These are phyloP conservation scores for Akanthomyces dipterigenus DNA, from an alignment of 2,329 filamentous ascomycete genomes.

Conservation along the genomic window DNA sequence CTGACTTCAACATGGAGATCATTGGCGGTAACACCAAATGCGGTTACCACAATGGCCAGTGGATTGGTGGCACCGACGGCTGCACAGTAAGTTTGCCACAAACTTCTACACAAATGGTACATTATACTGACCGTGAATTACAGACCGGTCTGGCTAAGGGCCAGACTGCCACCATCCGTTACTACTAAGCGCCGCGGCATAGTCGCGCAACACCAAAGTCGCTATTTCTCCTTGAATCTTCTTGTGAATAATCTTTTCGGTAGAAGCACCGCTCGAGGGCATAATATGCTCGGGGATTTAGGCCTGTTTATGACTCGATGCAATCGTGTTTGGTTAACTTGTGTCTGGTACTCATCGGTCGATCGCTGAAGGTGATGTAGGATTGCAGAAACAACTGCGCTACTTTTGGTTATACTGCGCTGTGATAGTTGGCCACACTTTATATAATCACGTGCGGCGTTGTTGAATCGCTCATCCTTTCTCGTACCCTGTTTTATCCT, in stretches of 20 bases:
- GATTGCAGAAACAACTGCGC: neutral
- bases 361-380: neutral
- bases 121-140: conserved; percentile 16
- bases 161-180: conserved; percentile 37
- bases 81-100: conserved; percentile 66
- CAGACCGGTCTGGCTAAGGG: conserved; percentile 38
- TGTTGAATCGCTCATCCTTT: neutral
- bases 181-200: conserved; percentile 26
- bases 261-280: neutral
- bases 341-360: neutral
- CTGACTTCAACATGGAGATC: conserved; percentile 77
- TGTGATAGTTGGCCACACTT: conserved; percentile 1
- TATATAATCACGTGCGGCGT: neutral
- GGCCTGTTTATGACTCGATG: neutral
- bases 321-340: neutral
- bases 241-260: conserved; percentile 12
- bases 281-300: neutral
- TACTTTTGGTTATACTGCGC: conserved; percentile 12
- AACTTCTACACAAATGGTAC: neutral
- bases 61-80: conserved; percentile 51
- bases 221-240: conserved; percentile 22
- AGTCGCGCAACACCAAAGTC: conserved; percentile 12
- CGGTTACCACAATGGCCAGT: conserved; percentile 59
- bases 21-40: conserved; percentile 57
- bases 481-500: neutral